Base-by-base conservation (phyloP, 495 filamentous ascomycete species). In the Neurospora sp. region DNA sequence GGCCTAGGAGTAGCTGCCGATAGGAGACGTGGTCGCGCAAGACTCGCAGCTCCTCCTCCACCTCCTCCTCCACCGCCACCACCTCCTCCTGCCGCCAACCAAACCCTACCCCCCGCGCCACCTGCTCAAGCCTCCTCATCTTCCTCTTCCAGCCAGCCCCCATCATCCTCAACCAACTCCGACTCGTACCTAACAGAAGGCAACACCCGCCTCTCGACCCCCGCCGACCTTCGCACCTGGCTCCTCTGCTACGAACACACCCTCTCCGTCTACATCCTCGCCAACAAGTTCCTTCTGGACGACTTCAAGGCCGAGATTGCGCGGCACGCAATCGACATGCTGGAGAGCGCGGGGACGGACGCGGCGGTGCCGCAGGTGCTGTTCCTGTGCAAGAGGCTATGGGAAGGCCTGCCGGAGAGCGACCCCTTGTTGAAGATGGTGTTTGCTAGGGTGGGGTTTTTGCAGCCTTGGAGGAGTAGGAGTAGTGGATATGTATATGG, bases 241-340 rank as follows among this genome's bases (percentile, higher is more conserved):
- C 78, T 82, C 5, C 73, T 85, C n/a, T 74, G 82, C 0, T 86
- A 84, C 74, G 78, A 81, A 71, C 81, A 85, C 40, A 80, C 81
- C 73, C 69, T 86, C 16, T 82, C 83, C 66, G 83, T 84, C 0
- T 85, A 86, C 77, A 82, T 86, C 70, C 78, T 82, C 37, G 84
- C 83, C 27, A 80, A 83, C 74, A 80, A 83, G 40, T 85, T 81
- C 73, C 76, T 83, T 46, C 79, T 85, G 40, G 78, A 81, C n/a
- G 82, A 80, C 38, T 82, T 86, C 79, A 84, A 85, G 74, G 46
- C 41, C 18, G 79, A 78, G 16, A 76, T 86, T 16, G 79, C 82
- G 9, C 79, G 79, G 27, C 75, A 70, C 20, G 77, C 80, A 69
- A 77, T 85, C 73, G 82, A 85, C 77, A 81, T 83, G 79, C 83